Evolutionary conservation across 305 asterid genomes (phyloP), one percentile per base, ranked within the genome.

Genomic region (Lippia alba): DNA sequence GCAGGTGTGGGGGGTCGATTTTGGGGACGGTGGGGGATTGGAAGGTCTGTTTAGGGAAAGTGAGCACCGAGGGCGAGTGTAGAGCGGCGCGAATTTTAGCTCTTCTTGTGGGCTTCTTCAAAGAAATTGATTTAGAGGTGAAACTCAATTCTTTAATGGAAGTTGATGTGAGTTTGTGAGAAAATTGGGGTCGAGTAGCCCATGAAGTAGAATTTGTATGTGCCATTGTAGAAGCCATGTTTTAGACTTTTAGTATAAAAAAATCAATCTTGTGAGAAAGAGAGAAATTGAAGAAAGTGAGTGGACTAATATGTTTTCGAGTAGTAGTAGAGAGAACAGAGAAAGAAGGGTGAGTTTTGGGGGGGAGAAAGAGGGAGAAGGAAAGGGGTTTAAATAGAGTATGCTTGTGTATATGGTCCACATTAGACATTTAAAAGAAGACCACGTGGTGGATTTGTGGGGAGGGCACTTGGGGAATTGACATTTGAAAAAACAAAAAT

Each of bases 381-480:
- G 72, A 50, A 39, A 20, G 77, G 73, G 78, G 75, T 78, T 69
- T 82, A 77, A 79, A 80, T 82, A 81, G 88, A 54, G 79, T 6
- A 45, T 10, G 50, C n/a, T n/a, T n/a, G n/a, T n/a, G n/a, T n/a
- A n/a, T 8, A 33, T 12, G 86, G 82, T 74, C 81, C 82, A 76
- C 73, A 74, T 61, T 39, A 49, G 74, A 72, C 76, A 76, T 79
- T 77, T 71, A 45, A 18, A 54, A 59, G 78, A 78, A 71, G 82
- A 70, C 85, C 95, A 88, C 95, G 91, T 88, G 95, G 84, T 77
- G 64, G 77, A 81, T 82, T 64, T 74, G 66, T 58, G 76, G 69
- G 69, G 66, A 69, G 63, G 80, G 82, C 80, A 72, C 69, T 64
- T 69, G 76, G 70, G 64, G 12, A 41, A 12, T 62, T 53, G 62